Evolutionary conservation across 1,284 basidiomycete genomes (phyloP), one percentile per base, ranked within the genome.

Genomic region (Paramarasmius palmivorus): DNA sequence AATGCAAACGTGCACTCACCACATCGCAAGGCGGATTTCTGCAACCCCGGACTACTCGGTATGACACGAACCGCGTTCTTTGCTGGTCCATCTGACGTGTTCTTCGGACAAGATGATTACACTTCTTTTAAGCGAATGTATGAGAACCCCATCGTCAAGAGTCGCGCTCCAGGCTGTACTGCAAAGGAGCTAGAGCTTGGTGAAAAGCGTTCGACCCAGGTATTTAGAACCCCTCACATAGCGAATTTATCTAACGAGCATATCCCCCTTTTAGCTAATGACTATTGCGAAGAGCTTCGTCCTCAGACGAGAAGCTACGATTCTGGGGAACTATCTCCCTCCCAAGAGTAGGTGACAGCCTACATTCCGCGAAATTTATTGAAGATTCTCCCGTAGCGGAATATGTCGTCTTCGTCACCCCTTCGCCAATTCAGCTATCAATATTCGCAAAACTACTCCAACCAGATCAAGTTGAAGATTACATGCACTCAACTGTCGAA

Each of bases 321-420:
- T 98, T 36, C 73, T 99, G 53, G 82, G 84, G 58, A 86, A 88
- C 56, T 93, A 92, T 63, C 74, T 99, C 12, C 96, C 95, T 12
- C 93, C 96, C 0, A 98, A 97, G 74, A 77, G 93, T 93, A 62
- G 62, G 86, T 72, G 29, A 8, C 42, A 56, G 29, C 45, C 57
- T 29, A 44, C 29, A 15, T 34, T 37, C 29, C 40, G 22, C 9
- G 23, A 1, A 20, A 15, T 39, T 38, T 7, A 49, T 38, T 32
- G 25, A 38, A 22, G 5, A 20, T 51, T 50, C 15, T 19, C 6
- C 36, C 23, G 5, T 59, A 96, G 94, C 90, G 64, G 95, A 98
- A 84, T 97, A 95, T 65, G 90, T 95, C 10, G 86, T 98, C 5
- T 98, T 97, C 66, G 79, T 96, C 23, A 87, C 86, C 2, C 94